A percentile compares a stretch with the other conserved stretches of the same genome.
These are phyloP conservation scores for Artemisia argyi DNA, from an alignment of 129 eudicot genomes.

Conservation along the genomic window DNA sequence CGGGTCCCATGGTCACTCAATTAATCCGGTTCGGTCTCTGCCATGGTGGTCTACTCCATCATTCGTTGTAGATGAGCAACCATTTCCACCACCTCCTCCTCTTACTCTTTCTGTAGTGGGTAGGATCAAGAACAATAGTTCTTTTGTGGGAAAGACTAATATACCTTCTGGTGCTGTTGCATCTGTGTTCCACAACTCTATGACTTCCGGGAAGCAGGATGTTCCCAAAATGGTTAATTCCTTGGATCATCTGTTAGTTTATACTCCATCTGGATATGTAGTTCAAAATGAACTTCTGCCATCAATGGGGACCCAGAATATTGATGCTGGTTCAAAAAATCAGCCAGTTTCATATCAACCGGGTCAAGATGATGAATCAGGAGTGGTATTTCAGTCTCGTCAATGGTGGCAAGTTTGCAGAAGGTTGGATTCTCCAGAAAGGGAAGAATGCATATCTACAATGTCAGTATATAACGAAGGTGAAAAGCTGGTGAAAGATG, in stretches of 20 bases:
- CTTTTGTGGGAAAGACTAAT: slow-evolving; percentile 43
- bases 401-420: slow-evolving; percentile 68
- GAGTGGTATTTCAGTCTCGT: slow-evolving; percentile 39
- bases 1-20: slow-evolving; percentile 24
- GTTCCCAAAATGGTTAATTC: slow-evolving; percentile 26
- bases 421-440: slow-evolving; percentile 46
- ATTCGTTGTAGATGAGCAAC: slow-evolving; percentile 35
- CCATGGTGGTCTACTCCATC: slow-evolving; percentile 68
- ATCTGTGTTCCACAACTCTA: slow-evolving; percentile 51
- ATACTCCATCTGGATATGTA: slow-evolving; percentile 54
- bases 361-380: slow-evolving; percentile 43
- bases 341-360: slow-evolving; percentile 25
- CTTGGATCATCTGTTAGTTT: slow-evolving; percentile 50
- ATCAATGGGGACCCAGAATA: slow-evolving; percentile 28
- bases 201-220: slow-evolving; percentile 25
- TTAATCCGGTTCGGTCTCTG: slow-evolving; percentile 32
- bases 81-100: slow-evolving; percentile 47
- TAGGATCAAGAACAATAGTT: slow-evolving; percentile 37
- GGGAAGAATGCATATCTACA: slow-evolving; percentile 40
- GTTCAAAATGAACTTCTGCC: slow-evolving; percentile 53
- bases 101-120: slow-evolving; percentile 55
- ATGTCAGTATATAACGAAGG: neutral
- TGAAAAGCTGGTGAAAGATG: slow-evolving; percentile 12
- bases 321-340: slow-evolving; percentile 34
- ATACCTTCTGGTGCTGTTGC: slow-evolving; percentile 51